Percentiles rank a stretch among this genome's conserved stretches.
phyloP scores from a whole-genome alignment of 2,329 filamentous ascomycete genomes.

The Sodiomyces alkalinus region DNA sequence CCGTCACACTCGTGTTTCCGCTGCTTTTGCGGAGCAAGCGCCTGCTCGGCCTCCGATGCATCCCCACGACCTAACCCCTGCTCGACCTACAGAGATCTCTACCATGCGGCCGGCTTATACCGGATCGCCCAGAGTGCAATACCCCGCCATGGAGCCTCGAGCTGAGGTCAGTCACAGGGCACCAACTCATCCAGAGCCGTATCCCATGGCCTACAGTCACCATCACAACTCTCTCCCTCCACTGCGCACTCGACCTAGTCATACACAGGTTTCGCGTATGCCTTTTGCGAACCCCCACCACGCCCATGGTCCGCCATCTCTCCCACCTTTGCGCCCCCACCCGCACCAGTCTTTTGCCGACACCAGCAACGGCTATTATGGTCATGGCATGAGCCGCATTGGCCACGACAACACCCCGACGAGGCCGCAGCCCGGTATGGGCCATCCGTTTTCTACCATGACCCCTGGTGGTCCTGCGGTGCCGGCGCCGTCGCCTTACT shows the following conservation, averaged over 20 bases:
- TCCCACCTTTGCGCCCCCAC: conserved; percentile 6
- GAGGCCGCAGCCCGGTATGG: conserved; percentile 5
- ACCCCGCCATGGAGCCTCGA: not conserved
- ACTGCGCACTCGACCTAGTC: conserved; percentile 4
- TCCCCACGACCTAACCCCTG: conserved; percentile 3
- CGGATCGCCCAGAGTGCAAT: not conserved
- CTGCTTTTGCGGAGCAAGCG: not conserved
- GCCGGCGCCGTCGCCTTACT: too few relatives aligned
- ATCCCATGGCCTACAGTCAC: not conserved
- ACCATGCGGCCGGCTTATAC: conserved; percentile 3
- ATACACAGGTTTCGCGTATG: conserved; percentile 5
- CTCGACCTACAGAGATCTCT: conserved; percentile 6
- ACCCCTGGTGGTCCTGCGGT: too few relatives aligned
- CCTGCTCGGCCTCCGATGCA: not conserved
- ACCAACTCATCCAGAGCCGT: not conserved
- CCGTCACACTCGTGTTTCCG: too few relatives aligned
- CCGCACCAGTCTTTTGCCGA: conserved; percentile 1
- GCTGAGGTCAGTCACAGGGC: not conserved
- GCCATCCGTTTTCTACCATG: too few relatives aligned
- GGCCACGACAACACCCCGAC: conserved; percentile 5
- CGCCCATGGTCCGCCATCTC: conserved; percentile 6
- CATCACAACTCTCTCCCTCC: conserved; percentile 1
- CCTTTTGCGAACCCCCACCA: conserved; percentile 7
- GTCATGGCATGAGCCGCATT: not conserved
- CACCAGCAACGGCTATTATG: not conserved